These are phyloP conservation scores for Hanseniaspora taiwanica DNA, from an alignment of 805 yeast species.

Conservation along the genomic window DNA sequence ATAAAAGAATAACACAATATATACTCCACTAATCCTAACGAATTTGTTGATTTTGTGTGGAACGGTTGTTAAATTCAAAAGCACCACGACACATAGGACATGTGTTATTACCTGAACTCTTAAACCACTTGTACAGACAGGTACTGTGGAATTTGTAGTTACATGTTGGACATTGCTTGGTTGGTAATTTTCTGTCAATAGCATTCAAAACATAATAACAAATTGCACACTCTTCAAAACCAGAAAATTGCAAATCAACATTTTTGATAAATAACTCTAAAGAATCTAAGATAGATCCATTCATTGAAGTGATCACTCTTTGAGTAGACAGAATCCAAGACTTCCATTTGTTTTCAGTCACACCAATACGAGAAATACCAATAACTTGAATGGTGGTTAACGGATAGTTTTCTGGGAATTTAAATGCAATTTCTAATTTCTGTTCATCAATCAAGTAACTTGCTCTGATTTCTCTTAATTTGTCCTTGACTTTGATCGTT, in stretches of 20 bases:
- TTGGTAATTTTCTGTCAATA: slow-evolving; percentile 81
- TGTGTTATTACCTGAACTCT: slow-evolving; percentile 80
- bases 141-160: slow-evolving; percentile 90
- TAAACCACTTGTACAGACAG: slow-evolving; percentile 94
- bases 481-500: slow-evolving; percentile 46
- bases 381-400: slow-evolving; percentile 58
- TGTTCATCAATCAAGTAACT: slow-evolving; percentile 77
- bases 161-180: slow-evolving; percentile 81
- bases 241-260: slow-evolving; percentile 75
- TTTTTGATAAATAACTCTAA: slow-evolving; percentile 37
- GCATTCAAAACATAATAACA: slow-evolving; percentile 83
- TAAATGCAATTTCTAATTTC: slow-evolving; percentile 62
- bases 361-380: slow-evolving; percentile 75
- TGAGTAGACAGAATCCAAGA: slow-evolving; percentile 92
- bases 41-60: background rate
- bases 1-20: background rate
- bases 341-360: slow-evolving; percentile 84
- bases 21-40: background rate
- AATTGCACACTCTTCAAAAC: slow-evolving; percentile 93
- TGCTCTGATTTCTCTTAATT: slow-evolving; percentile 56
- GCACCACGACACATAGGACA: slow-evolving; percentile 82
- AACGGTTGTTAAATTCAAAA: slow-evolving; percentile 14
- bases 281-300: slow-evolving; percentile 43
- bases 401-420: slow-evolving; percentile 68
- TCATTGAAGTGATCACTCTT: slow-evolving; percentile 60